A percentile compares a stretch with the other conserved stretches of the same genome.
These are phyloP conservation scores for Alternaria metachromatica DNA, from an alignment of 2,329 filamentous ascomycete species.

Conservation along the genomic window DNA sequence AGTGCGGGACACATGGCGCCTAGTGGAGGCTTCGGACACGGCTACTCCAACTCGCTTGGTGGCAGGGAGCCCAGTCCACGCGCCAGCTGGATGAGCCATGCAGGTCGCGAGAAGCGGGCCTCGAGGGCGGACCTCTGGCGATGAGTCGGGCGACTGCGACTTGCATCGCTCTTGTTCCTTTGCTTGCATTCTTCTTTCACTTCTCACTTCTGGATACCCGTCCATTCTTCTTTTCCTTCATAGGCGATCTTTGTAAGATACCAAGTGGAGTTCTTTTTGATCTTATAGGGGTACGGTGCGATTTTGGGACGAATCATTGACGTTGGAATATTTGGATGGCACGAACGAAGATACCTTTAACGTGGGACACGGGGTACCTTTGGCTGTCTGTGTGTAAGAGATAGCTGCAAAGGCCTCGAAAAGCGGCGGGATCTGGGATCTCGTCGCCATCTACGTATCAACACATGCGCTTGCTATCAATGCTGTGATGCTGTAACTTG, in stretches of 20 bases:
- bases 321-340: background rate
- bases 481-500: background rate
- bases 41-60: constrained; percentile 35
- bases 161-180: constrained; percentile 1
- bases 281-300: constrained; percentile 4
- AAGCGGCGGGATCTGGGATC: constrained; percentile 2
- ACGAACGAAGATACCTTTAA: constrained; percentile 10
- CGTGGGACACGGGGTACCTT: constrained; percentile 1
- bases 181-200: constrained; percentile 6
- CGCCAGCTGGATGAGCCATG: constrained; percentile 43
- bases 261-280: constrained; percentile 1
- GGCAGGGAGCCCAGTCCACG: constrained; percentile 27
- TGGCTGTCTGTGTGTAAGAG: constrained; percentile 6
- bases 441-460: background rate
- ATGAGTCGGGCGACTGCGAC: constrained; percentile 14
- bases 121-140: constrained; percentile 47
- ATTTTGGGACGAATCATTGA: constrained; percentile 5
- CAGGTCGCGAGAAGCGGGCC: constrained; percentile 41
- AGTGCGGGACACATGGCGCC: constrained; percentile 41
- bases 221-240: constrained; percentile 11
- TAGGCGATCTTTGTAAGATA: constrained; percentile 14
- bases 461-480: background rate
- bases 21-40: constrained; percentile 31
- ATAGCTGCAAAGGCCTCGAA: background rate
- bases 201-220: constrained; percentile 25